Percentiles rank a stretch among this genome's conserved stretches.
phyloP scores from a whole-genome alignment of 257 asterid species.

The Misopates orontium region DNA sequence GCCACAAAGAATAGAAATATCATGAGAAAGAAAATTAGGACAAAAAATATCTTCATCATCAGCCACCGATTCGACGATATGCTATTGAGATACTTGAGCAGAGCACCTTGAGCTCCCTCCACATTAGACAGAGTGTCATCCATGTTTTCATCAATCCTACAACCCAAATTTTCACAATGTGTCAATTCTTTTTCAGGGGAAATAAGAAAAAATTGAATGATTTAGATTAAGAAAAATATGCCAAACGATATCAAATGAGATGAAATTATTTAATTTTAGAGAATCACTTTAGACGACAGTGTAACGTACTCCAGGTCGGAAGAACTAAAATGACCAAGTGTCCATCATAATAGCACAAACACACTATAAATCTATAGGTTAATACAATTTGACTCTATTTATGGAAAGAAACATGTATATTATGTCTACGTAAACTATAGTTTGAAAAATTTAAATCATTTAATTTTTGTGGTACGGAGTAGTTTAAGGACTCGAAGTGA shows the following conservation, averaged over 20 bases:
- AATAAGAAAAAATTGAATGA: neutral
- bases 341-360: neutral
- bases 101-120: conserved; percentile 90
- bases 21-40: conserved; percentile 83
- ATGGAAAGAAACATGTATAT: neutral
- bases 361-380: too few species aligned
- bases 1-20: conserved; percentile 95
- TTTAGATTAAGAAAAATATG: neutral
- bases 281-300: neutral
- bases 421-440: neutral
- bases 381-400: neutral
- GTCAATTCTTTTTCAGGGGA: conserved; percentile 59
- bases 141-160: conserved; percentile 93
- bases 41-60: conserved; percentile 94
- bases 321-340: neutral
- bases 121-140: conserved; percentile 80
- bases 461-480: too few species aligned
- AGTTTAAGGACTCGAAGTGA: too few species aligned
- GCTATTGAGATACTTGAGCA: conserved; percentile 88
- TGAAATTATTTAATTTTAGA: too few species aligned
- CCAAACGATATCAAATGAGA: neutral
- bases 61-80: conserved; percentile 96
- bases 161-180: conserved; percentile 19
- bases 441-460: too few species aligned
- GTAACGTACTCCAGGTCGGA: neutral